A percentile compares a stretch with the other conserved stretches of the same genome.
These are phyloP conservation scores for Endoconidiophora polonica DNA, from an alignment of 2,329 filamentous ascomycete species.

Conservation along the genomic window DNA sequence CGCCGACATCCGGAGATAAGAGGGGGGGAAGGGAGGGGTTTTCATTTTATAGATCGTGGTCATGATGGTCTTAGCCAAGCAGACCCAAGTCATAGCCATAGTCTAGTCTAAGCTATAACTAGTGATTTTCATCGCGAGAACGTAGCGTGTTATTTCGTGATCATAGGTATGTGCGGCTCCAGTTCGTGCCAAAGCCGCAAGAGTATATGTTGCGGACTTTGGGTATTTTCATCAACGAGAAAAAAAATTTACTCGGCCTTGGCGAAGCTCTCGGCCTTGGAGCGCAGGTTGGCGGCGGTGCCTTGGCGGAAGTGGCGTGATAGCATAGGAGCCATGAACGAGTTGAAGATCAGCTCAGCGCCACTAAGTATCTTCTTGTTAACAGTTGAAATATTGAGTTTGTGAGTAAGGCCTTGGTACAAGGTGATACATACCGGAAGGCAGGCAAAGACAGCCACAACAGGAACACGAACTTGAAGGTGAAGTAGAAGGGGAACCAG, in stretches of 20 bases:
- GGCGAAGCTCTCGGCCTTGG: constrained; percentile 58
- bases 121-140: no score
- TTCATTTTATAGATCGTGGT: not conserved
- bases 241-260: constrained; percentile 42
- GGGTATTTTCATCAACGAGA: no score
- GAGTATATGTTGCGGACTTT: not conserved
- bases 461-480: constrained; percentile 96
- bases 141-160: no score
- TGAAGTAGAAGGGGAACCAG: constrained; percentile 98
- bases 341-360: constrained; percentile 92
- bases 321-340: constrained; percentile 81
- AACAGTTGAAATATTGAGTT: not conserved
- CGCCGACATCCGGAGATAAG: no score
- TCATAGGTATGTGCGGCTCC: no score
- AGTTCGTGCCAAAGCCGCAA: not conserved
- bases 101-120: no score
- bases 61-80: not conserved
- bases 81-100: not conserved
- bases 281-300: constrained; percentile 73
- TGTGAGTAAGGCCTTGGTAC: constrained; percentile 13
- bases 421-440: constrained; percentile 53
- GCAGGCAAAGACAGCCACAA: constrained; percentile 95
- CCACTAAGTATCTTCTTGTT: constrained; percentile 40
- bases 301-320: constrained; percentile 69
- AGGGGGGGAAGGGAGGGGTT: no score